Evolutionary conservation across 208 protist species (phyloP), one percentile per base, ranked within the genome.

Genomic region (Angomonas deanei): DNA sequence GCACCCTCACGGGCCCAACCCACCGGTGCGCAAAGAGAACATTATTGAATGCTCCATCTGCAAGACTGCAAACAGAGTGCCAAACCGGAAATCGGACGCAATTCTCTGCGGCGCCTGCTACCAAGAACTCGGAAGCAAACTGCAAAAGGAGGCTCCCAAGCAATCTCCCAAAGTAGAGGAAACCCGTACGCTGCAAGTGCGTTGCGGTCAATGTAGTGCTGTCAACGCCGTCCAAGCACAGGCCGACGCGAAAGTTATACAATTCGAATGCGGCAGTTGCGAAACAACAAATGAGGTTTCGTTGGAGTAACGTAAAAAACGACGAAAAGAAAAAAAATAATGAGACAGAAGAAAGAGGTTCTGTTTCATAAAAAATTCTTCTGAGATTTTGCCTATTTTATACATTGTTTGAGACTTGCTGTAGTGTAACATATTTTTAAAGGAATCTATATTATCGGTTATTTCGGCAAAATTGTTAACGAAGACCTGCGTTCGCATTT

Each of bases 261-360:
- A 84, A 46, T 93, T 93, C 59, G 74, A 88, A 32, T 93, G 86
- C 52, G 86, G 86, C 2, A 78, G 73, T 15, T 93, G 86, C 52
- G 70, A 76, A 32, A 82, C 72, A 10, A 60, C 88, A 39, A 93
- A 90, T 52, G 76, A 83, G 34, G 81, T 82, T 33, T 62, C 66
- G 5, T 63, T 88, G 26, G 71, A 77, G 27, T 78, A 72, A 50
- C 5, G 42, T 21, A 24, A 3, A 4, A n/a, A n/a, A n/a, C n/a
- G n/a, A n/a, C n/a, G n/a, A n/a, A n/a, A n/a, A n/a, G n/a, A n/a
- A n/a, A n/a, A n/a, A n/a, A n/a, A n/a, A n/a, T n/a, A n/a, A 61
- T 17, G 42, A 21, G 46, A 39, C 47, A 34, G 27, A 10, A 19
- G 30, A 13, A 21, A 21, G n/a, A 39, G 19, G 1, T 47, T 0